Conservation (phyloP, 2,329 filamentous ascomycete genomes). For the Neophaeococcomyces mojaviensis region DNA sequence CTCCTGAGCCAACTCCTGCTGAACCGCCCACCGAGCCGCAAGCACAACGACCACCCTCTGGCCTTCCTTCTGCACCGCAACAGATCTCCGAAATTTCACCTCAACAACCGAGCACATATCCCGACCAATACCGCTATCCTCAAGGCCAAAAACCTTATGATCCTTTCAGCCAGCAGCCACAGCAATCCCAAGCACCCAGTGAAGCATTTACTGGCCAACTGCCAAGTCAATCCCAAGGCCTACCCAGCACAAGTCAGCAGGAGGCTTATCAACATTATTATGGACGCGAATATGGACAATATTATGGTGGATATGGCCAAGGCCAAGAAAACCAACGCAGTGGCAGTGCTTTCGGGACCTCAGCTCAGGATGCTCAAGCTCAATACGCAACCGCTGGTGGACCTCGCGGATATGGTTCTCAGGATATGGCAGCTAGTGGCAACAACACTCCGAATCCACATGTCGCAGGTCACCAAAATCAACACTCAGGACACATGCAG, state of each 20-base stretch:
- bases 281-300: constrained; percentile 68
- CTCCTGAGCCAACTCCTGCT: constrained; percentile 20
- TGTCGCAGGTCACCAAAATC: constrained; percentile 43
- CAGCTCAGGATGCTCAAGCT: constrained; percentile 52
- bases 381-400: constrained; percentile 59
- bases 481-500: constrained; percentile 47
- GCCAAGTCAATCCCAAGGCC: constrained; percentile 52
- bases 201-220: constrained; percentile 48
- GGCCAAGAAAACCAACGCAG: constrained; percentile 75
- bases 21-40: constrained; percentile 25
- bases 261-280: constrained; percentile 78
- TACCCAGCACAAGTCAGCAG: constrained; percentile 48
- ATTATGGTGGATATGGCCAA: constrained; percentile 57
- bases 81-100: constrained; percentile 35
- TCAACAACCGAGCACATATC: constrained; percentile 37
- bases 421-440: constrained; percentile 74
- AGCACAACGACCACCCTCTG: constrained; percentile 54
- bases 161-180: constrained; percentile 70
- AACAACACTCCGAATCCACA: constrained; percentile 83
- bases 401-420: constrained; percentile 60
- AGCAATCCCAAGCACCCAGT: constrained; percentile 49
- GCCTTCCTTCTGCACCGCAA: constrained; percentile 53
- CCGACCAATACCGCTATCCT: constrained; percentile 42
- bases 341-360: constrained; percentile 63
- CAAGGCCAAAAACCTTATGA: constrained; percentile 74